Evolutionary conservation across 345 rosid genomes (phyloP).

Genomic region (Linum tenue): DNA sequence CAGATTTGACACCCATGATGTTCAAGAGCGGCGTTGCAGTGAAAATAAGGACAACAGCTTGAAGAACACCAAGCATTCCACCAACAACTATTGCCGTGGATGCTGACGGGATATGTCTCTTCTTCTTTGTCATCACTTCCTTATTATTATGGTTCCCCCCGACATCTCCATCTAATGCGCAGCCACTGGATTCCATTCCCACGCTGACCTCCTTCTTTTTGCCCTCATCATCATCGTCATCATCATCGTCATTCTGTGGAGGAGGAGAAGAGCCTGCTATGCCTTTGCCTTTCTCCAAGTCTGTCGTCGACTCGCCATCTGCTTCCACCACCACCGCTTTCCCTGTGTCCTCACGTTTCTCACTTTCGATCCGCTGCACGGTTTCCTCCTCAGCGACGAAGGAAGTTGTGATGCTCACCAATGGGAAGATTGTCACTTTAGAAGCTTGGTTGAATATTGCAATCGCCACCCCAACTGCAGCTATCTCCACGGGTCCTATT

Average conservation of each 20-base stretch:
- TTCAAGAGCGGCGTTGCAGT: neutral
- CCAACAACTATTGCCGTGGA: neutral
- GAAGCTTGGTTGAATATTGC: slow-evolving; percentile 98
- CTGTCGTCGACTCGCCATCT: neutral
- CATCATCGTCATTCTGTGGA: too few relatives aligned
- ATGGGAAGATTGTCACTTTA: slow-evolving; percentile 71
- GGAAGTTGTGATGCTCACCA: slow-evolving; percentile 84
- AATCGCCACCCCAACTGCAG: slow-evolving; percentile 96
- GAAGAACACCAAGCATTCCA: neutral
- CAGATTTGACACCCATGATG: slow-evolving; percentile 4
- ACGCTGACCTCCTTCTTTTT: neutral
- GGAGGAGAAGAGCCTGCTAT: slow-evolving; percentile 10
- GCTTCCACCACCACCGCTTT: slow-evolving; percentile 14
- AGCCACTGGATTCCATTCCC: too few relatives aligned
- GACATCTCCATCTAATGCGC: too few relatives aligned
- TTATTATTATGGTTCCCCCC: neutral
- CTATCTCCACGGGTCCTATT: slow-evolving; percentile 77
- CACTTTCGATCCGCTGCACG: slow-evolving; percentile 29
- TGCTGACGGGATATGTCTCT: neutral
- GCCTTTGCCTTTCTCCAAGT: slow-evolving; percentile 33
- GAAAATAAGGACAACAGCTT: neutral
- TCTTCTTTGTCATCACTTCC: neutral
- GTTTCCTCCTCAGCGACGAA: slow-evolving; percentile 99
- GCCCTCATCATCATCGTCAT: neutral
- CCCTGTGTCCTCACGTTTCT: neutral